These are phyloP conservation scores for Serendipita sp. DNA, from an alignment of 1,284 basidiomycete genomes.

Conservation along the genomic window DNA sequence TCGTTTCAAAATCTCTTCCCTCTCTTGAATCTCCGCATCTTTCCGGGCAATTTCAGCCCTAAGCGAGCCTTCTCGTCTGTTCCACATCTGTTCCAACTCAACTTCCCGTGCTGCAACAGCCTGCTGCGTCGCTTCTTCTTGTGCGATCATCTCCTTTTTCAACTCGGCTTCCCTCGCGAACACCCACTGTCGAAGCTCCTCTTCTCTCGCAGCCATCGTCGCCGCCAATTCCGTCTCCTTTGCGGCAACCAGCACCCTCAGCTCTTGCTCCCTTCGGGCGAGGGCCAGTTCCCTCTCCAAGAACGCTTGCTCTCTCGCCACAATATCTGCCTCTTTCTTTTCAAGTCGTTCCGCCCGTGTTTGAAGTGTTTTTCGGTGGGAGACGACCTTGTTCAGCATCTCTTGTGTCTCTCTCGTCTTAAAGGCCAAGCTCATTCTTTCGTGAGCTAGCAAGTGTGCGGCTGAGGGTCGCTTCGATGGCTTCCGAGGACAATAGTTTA, in stretches of 20 bases:
- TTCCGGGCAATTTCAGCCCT: conserved; percentile 35
- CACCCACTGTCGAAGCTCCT: conserved; percentile 52
- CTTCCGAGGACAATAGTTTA: conserved; percentile 23
- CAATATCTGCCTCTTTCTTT: conserved; percentile 49
- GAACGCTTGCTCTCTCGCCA: conserved; percentile 17
- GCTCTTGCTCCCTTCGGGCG: conserved; percentile 37
- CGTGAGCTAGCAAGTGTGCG: conserved; percentile 60
- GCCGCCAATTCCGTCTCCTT: conserved; percentile 45
- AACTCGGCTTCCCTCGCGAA: conserved; percentile 57
- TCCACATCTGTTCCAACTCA: conserved; percentile 34
- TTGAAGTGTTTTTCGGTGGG: conserved; percentile 22
- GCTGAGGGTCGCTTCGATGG: conserved; percentile 75
- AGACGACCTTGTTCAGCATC: conserved; percentile 35
- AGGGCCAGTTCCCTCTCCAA: conserved; percentile 40
- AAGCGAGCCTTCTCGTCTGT: conserved; percentile 31
- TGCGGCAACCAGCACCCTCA: conserved; percentile 32
- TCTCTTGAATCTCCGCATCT: conserved; percentile 37
- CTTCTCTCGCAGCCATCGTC: conserved; percentile 46
- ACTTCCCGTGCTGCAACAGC: conserved; percentile 32
- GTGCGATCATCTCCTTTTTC: conserved; percentile 45
- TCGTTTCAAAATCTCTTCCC: conserved; percentile 30
- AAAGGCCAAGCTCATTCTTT: conserved; percentile 55
- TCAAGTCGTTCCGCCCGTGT: conserved; percentile 33
- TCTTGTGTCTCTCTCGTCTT: conserved; percentile 67
- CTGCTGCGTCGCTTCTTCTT: conserved; percentile 55